A percentile compares a stretch with the other conserved stretches of the same genome.
Conservation (phyloP, 352 stramenopile species). For the Pythium biforme region DNA sequence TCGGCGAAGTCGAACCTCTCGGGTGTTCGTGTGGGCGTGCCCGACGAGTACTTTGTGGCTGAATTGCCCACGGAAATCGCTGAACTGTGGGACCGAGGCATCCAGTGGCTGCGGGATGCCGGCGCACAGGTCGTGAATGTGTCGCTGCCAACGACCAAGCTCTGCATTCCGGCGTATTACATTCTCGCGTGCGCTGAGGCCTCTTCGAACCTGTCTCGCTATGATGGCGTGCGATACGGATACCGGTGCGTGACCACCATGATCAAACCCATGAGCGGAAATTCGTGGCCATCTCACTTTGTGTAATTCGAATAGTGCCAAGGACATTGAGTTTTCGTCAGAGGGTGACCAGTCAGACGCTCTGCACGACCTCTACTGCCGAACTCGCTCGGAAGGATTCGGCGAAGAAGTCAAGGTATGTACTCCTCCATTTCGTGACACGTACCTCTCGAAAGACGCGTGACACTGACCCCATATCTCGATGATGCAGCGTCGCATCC, state of each 20-base stretch:
- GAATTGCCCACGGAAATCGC: constrained; percentile 88
- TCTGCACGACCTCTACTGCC: constrained; percentile 84
- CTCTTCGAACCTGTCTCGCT: constrained; percentile 97
- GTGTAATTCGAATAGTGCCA: constrained; percentile 32
- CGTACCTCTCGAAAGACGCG: too few relatives aligned
- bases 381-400: constrained; percentile 88
- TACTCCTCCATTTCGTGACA: not conserved
- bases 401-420: constrained; percentile 88
- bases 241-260: constrained; percentile 42
- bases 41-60: constrained; percentile 93
- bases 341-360: constrained; percentile 72
- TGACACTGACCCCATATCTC: not conserved
- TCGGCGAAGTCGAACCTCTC: constrained; percentile 46
- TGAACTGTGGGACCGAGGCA: constrained; percentile 77
- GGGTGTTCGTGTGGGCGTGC: constrained; percentile 90
- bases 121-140: constrained; percentile 75
- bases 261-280: not conserved
- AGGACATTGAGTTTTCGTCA: constrained; percentile 43
- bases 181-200: constrained; percentile 98
- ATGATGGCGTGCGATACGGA: constrained; percentile 95
- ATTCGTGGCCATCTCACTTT: not conserved
- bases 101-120: constrained; percentile 65
- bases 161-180: constrained; percentile 96
- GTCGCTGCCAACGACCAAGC: constrained; percentile 76
- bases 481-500: constrained; percentile 67